Base-by-base conservation (phyloP, 2,329 filamentous ascomycete genomes). In the Neonectria magnoliae region DNA sequence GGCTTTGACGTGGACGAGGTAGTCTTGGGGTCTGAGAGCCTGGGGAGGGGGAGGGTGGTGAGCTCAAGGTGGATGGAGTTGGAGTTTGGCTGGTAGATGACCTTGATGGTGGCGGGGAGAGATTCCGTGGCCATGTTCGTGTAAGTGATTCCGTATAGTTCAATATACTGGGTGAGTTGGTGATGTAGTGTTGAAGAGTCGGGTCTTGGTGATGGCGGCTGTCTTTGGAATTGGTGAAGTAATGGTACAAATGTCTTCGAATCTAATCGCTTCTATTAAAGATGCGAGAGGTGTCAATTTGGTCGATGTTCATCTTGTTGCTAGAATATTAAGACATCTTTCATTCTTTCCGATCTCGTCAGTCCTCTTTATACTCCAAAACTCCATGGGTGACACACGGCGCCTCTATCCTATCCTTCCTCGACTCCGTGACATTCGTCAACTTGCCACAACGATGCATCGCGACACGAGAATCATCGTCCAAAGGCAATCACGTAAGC, bases 1-100 rank as follows among this genome's bases (percentile, higher is more conserved):
- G 20, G 78, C 73, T 29, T 76, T 72, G 31, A 79, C 73, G 44
- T 74, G 73, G 61, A 81, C 69, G 41, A 80, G 69, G 58, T 74
- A 67, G 16, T 76, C 74, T 72, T 58, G 5, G 72, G 61, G 5
- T 66, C 58, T 10, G 60, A 45, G 6, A 67, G 68, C 16, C 55
- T 53, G 22, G 76, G 76, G 14, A 76, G 18, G 9, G 73, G 68
- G 18, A 64, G 67, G 2, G 70, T 51, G 4, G 58, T 48, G 29
- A 74, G 66, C 5, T 60, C 55, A 22, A 76, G 69, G 2, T 65
- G 52, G 50, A 45, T 36, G 27, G 66, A 69, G 6, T 68, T 60
- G 29, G 65, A 60, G 54, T 75, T 68, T 1, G 68, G 68, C 55
- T 75, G 73, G 50, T 70, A 58, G 41, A 76, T 65, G 3, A 69